Percentiles rank a stretch among this genome's conserved stretches.
Conservation (phyloP, 768 basidiomycete species). For the Auricularia cornea region DNA sequence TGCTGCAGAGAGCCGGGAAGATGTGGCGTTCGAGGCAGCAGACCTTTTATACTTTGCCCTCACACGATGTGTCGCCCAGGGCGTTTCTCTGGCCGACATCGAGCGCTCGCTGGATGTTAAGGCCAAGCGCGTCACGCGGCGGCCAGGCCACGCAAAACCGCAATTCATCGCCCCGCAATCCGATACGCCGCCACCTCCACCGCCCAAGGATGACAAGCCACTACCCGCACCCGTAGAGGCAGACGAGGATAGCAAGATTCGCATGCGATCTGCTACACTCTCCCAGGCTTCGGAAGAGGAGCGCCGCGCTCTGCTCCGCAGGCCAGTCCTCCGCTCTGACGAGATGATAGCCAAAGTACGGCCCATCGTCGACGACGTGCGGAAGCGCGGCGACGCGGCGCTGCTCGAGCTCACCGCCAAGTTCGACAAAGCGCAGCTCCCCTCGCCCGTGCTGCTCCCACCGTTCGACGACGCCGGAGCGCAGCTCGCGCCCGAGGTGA, state of each 20-base stretch:
- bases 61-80: constrained; percentile 72
- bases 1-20: constrained; percentile 62
- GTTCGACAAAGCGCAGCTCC: constrained; percentile 76
- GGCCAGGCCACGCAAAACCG: constrained; percentile 88
- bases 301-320: constrained; percentile 63
- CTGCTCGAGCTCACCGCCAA: constrained; percentile 85
- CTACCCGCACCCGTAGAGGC: constrained; percentile 10
- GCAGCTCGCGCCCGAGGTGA: constrained; percentile 53
- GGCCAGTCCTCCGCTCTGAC: constrained; percentile 78
- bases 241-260: constrained; percentile 30
- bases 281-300: constrained; percentile 38
- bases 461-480: constrained; percentile 66
- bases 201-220: constrained; percentile 8
- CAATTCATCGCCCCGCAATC: constrained; percentile 35
- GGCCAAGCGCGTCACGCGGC: constrained; percentile 75
- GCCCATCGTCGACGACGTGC: constrained; percentile 88
- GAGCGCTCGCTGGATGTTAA: constrained; percentile 78
- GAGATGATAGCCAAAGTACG: constrained; percentile 91
- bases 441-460: constrained; percentile 62
- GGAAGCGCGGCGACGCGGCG: constrained; percentile 74
- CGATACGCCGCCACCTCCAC: constrained; percentile 16
- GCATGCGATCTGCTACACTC: constrained; percentile 70
- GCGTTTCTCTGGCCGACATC: constrained; percentile 76
- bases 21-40: constrained; percentile 90
- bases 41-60: constrained; percentile 91